phyloP scores from a whole-genome alignment of 1,284 basidiomycete species.

The Sporisorium scitamineum region DNA sequence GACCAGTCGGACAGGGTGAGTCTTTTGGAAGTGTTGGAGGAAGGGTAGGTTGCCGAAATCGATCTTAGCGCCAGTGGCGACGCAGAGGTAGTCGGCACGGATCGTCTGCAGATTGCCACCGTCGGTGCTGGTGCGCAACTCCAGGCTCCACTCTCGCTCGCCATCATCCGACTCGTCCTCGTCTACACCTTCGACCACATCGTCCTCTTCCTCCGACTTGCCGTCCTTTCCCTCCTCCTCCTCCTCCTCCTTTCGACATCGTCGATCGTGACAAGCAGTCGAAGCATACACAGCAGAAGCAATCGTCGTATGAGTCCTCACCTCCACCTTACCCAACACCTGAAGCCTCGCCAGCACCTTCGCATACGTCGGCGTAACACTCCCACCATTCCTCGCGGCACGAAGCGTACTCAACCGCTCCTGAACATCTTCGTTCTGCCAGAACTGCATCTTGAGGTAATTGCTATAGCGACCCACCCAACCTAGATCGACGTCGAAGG shows the following conservation, averaged over 20 bases:
- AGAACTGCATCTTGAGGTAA: constrained; percentile 67
- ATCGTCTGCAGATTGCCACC: constrained; percentile 1
- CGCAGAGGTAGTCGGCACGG: constrained; percentile 56
- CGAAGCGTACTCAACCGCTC: constrained; percentile 57
- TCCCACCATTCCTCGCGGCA: constrained; percentile 64
- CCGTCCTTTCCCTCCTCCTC: neutral
- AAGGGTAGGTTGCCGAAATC: constrained; percentile 57
- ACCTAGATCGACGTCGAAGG: constrained; percentile 65
- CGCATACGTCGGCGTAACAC: constrained; percentile 66
- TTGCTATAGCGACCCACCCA: constrained; percentile 67
- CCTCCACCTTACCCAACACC: constrained; percentile 51
- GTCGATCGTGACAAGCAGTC: neutral
- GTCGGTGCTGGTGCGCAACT: constrained; percentile 17
- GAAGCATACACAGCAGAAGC: constrained; percentile 21
- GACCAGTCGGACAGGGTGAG: constrained; percentile 55
- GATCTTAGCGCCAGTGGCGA: constrained; percentile 65
- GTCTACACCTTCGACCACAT: neutral
- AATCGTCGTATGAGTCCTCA: constrained; percentile 57
- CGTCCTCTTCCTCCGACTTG: neutral
- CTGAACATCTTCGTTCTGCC: constrained; percentile 56
- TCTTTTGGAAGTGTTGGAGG: constrained; percentile 44
- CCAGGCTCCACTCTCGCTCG: constrained; percentile 40
- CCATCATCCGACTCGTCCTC: neutral
- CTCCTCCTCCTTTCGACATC: neutral
- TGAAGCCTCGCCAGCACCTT: constrained; percentile 54